Evolutionary conservation across 805 yeast genomes (phyloP), one percentile per base, ranked within the genome.

Genomic region (Ascoidea rubescens): DNA sequence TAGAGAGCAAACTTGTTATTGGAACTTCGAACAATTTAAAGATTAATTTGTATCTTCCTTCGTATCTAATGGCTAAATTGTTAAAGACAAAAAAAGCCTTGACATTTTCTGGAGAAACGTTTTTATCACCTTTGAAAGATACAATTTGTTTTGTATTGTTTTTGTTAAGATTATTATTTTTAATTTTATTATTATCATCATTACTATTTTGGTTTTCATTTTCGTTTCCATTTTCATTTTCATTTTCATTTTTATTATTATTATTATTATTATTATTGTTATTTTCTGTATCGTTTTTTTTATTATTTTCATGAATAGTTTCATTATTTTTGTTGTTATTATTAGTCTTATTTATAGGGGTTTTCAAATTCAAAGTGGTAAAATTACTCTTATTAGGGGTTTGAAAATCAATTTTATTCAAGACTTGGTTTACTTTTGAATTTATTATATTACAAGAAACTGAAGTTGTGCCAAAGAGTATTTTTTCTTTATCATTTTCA

Each of bases 61-160:
- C 56, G 45, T 46, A 54, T 33, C 56, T 46, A 30, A 54, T 52
- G 14, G 54, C 49, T 21, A 54, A 48, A 46, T 54, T 54, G 16
- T 54, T 52, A 45, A 54, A 54, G 16, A 54, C 56, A 46, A 54
- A 54, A 45, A 48, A 54, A 5, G 54, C 56, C 31, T 52, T 54
- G 10, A 54, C 17, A 8, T 50, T 49, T 21, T 21, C 28, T 21
- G 28, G 28, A 21, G 28, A 21, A 3, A 21, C 28, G 28, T 21
- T 21, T 21, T 21, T 21, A 21, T 21, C 28, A 21, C 2, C 3
- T 21, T 21, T 21, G 28, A 21, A 21, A 21, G 28, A 21, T 3
- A 21, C 28, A 21, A 21, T 21, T 21, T 21, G 28, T 21, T 21
- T 21, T 21, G 28, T 21, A 21, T 21, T 21, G 28, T 21, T 21